Conservation (phyloP, 192 early-diverging fungal species). For the Linnemannia exigua region DNA sequence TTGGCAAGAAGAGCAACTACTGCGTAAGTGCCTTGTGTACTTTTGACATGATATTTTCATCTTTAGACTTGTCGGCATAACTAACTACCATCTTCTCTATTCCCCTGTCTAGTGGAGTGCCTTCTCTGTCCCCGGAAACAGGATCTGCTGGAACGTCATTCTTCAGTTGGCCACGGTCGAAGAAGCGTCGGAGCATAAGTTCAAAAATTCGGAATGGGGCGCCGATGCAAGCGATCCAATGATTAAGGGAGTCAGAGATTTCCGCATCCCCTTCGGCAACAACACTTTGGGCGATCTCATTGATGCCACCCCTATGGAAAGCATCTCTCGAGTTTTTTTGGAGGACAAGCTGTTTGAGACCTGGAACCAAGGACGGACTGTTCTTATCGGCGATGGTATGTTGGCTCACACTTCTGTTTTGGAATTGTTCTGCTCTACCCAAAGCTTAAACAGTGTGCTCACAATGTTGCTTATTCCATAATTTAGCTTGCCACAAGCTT, state of each 20-base stretch:
- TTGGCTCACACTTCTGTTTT: not conserved
- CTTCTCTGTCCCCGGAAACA: conserved; percentile 12
- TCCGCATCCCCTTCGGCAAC: not conserved
- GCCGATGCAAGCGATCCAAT: not conserved
- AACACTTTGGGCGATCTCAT: conserved; percentile 5
- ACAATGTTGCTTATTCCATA: not conserved
- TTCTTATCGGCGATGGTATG: conserved; percentile 6
- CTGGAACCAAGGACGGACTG: conserved; percentile 3
- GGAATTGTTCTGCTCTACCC: no score
- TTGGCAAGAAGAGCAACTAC: conserved; percentile 11
- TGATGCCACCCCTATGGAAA: not conserved
- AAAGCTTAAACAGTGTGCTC: no score
- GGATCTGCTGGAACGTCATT: conserved; percentile 24
- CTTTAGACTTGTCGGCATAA: no score
- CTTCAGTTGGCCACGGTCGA: not conserved
- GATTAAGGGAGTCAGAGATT: conserved; percentile 1
- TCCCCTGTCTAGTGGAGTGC: conserved; percentile 12
- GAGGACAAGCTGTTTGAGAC: conserved; percentile 21
- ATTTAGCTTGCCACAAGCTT: not conserved
- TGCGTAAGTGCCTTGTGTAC: not conserved
- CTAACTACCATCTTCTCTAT: not conserved
- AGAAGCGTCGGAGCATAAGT: not conserved
- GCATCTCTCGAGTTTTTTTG: conserved; percentile 1
- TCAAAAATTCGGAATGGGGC: conserved; percentile 7
- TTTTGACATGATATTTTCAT: no score